Base-by-base conservation (phyloP, 768 basidiomycete genomes). In the Multifurca ochricompacta region DNA sequence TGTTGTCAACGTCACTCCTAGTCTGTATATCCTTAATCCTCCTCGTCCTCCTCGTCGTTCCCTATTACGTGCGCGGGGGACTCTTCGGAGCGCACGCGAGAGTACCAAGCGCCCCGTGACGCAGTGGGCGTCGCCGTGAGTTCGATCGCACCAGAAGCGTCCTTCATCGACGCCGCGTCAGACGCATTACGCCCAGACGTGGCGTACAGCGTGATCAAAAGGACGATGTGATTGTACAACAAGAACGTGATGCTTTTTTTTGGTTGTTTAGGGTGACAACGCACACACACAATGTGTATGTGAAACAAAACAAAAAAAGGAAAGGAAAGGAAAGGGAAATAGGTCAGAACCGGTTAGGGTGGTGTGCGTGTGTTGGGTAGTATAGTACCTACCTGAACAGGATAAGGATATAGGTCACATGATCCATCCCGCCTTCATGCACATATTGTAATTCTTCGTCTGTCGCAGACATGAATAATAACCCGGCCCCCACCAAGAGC, bases 391-490 rank as follows among this genome's bases (percentile, higher is more conserved):
- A 85, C 87, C 85, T 85, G 71, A 83, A 85, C 76, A 91, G 84
- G 65, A 88, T 85, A 16, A 93, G 75, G 34, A 87, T 75, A 63
- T 94, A 95, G 0, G 92, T 92, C 54, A 93, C 91, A 63, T 92
- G 90, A 66, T 95, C 93, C 82, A 95, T 90, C 39, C 78, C 85
- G 18, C 71, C 73, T 11, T 79, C 78, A 59, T 89, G 75, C 4
- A 85, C 79, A 56, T 76, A 87, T 23, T 76, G 63, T 27, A 95
- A 71, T 67, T 95, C 90, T 70, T 97, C 93, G 65, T 97, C 91
- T 0, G 94, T 96, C 0, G 85, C 94, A 13, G 87, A 87, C 81
- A 95, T 91, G 74, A 97, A 96, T 16, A 91, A 69, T 2, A 92
- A 68, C 6, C 89, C 41, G 14, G 56, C 30, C 14, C 51, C 46